phyloP scores from a whole-genome alignment of 352 stramenopile genomes.

The Globisporangium alternatum region DNA sequence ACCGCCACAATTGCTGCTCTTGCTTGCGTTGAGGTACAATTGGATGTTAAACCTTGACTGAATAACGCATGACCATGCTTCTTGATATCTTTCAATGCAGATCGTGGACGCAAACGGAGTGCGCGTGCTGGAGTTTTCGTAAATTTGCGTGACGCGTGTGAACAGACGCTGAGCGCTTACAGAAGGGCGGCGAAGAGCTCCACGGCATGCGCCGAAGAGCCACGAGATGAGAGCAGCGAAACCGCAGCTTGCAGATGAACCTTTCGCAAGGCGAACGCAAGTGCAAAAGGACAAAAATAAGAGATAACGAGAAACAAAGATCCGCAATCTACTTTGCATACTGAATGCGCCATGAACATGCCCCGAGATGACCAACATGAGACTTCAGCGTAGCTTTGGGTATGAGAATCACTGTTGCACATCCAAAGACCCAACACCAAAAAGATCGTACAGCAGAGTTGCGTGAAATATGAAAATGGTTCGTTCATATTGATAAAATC shows the following conservation, averaged over 20 bases:
- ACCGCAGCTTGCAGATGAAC: background rate
- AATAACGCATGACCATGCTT: background rate
- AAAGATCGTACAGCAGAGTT: too few relatives aligned
- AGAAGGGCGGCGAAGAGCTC: background rate
- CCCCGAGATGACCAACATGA: background rate
- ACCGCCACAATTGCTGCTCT: background rate
- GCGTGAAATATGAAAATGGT: too few relatives aligned
- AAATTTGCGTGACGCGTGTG: constrained; percentile 1
- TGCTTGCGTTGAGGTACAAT: background rate
- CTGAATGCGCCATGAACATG: background rate
- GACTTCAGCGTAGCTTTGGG: background rate
- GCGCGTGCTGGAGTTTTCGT: constrained; percentile 22
- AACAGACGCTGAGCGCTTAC: background rate
- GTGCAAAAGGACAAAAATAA: background rate
- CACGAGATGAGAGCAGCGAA: background rate
- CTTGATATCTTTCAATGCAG: background rate
- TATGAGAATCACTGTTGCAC: too few relatives aligned
- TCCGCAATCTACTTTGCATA: background rate
- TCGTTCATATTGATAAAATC: background rate
- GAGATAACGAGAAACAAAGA: constrained; percentile 1
- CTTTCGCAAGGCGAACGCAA: background rate
- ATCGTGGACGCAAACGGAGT: constrained; percentile 22
- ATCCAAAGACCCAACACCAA: too few relatives aligned
- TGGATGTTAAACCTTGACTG: background rate
- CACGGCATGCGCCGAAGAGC: background rate